These are phyloP conservation scores for Fraxinus nigra DNA, from an alignment of 305 asterid species.

Conservation along the genomic window DNA sequence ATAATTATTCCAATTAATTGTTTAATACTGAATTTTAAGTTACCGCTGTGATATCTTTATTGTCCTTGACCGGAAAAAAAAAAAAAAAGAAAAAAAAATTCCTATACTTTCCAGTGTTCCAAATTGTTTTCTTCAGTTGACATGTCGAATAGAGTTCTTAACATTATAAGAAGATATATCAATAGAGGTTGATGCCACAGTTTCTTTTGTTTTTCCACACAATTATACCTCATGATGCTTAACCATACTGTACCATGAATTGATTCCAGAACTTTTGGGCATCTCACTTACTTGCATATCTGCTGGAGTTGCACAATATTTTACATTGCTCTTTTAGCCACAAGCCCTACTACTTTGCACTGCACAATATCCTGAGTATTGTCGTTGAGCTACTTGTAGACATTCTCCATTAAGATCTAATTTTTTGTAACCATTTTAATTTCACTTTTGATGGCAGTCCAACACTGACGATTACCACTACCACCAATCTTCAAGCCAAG, in stretches of 20 bases:
- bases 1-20: background rate
- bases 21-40: background rate
- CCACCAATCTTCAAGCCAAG: slow-evolving; percentile 41
- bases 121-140: background rate
- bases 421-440: background rate
- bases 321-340: background rate
- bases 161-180: too few species aligned
- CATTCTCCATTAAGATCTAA: background rate
- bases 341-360: too few species aligned
- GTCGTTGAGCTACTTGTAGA: too few species aligned
- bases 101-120: background rate
- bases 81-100: too few species aligned
- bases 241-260: background rate
- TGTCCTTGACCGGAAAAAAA: too few species aligned
- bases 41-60: background rate
- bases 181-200: too few species aligned
- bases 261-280: background rate
- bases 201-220: background rate
- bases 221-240: too few species aligned
- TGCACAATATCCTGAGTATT: too few species aligned
- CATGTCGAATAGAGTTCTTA: background rate
- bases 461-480: slow-evolving; percentile 37
- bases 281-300: background rate
- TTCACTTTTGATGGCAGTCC: slow-evolving; percentile 30
- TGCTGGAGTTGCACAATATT: background rate